phyloP scores from a whole-genome alignment of 139 green algal species.

The Volvox reticuliferus region DNA sequence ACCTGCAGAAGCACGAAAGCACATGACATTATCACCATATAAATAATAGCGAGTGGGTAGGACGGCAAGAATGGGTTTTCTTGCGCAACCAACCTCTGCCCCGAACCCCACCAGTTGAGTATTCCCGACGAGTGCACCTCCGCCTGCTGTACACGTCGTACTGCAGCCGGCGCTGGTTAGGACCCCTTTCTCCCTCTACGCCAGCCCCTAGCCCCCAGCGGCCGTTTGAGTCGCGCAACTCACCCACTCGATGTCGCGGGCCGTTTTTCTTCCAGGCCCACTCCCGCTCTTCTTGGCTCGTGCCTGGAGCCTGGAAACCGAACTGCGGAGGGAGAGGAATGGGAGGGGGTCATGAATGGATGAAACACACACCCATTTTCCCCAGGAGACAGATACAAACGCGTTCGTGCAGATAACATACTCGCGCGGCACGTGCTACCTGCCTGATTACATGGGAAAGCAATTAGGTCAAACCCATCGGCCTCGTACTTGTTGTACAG shows the following conservation, averaged over 20 bases:
- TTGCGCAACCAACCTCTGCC: too few relatives aligned
- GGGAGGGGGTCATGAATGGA: not conserved
- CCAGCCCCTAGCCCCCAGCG: not conserved
- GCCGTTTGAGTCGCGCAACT: too few relatives aligned
- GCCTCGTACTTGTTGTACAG: slow-evolving; percentile 77
- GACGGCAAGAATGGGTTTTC: too few relatives aligned
- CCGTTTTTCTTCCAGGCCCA: slow-evolving; percentile 80
- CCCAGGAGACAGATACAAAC: too few relatives aligned
- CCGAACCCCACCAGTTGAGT: too few relatives aligned
- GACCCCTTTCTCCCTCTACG: not conserved
- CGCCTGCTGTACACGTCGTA: too few relatives aligned
- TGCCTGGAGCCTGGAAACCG: slow-evolving; percentile 86
- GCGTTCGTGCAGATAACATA: too few relatives aligned
- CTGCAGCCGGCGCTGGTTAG: too few relatives aligned
- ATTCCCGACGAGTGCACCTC: too few relatives aligned
- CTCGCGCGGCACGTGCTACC: not conserved
- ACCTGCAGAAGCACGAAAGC: too few relatives aligned
- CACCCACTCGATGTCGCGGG: slow-evolving; percentile 42
- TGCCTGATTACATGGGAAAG: slow-evolving; percentile 91
- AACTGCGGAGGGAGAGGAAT: slow-evolving; percentile 62
- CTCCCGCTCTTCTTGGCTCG: slow-evolving; percentile 84
- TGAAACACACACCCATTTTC: not conserved
- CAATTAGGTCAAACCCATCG: slow-evolving; percentile 87
- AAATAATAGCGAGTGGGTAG: too few relatives aligned
- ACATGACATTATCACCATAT: not conserved